phyloP scores from a whole-genome alignment of 768 basidiomycete species.

The Cystofilobasidium ferigula region DNA sequence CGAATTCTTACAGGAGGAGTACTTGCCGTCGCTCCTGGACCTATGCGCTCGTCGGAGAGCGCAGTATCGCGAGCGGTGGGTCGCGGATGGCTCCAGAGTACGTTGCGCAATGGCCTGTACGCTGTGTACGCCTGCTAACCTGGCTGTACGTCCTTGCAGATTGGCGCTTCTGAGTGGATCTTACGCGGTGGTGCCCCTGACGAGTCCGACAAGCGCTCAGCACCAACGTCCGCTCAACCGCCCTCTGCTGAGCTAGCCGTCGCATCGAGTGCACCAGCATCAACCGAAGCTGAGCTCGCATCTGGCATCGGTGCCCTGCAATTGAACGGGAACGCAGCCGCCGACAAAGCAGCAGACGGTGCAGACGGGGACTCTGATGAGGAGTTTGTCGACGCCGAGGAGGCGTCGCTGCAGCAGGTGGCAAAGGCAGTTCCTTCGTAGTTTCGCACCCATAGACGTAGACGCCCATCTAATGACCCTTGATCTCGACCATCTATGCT shows the following conservation, averaged over 20 bases:
- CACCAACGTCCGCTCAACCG: too few relatives aligned
- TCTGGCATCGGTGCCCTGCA: too few relatives aligned
- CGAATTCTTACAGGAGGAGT: slow-evolving; percentile 8
- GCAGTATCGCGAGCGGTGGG: slow-evolving; percentile 10
- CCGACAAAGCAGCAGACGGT: not conserved
- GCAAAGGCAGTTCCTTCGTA: not conserved
- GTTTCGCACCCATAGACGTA: not conserved
- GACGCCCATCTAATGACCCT: not conserved
- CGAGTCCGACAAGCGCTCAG: not conserved
- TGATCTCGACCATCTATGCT: not conserved
- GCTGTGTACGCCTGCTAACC: not conserved
- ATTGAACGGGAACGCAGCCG: too few relatives aligned
- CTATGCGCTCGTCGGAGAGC: not conserved
- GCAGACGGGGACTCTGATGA: not conserved
- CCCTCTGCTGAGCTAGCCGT: too few relatives aligned
- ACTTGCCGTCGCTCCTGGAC: slow-evolving; percentile 2
- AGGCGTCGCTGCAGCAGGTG: not conserved
- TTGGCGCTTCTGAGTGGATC: slow-evolving; percentile 22
- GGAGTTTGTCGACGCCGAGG: not conserved
- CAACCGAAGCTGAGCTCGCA: too few relatives aligned
- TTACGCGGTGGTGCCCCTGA: slow-evolving; percentile 7
- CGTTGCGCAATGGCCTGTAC: not conserved
- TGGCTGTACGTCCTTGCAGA: too few relatives aligned
- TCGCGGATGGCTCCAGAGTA: slow-evolving; percentile 2
- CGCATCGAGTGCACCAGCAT: too few relatives aligned